phyloP scores from a whole-genome alignment of 2,329 filamentous ascomycete species.

The Penicillium psychrosexuale region DNA sequence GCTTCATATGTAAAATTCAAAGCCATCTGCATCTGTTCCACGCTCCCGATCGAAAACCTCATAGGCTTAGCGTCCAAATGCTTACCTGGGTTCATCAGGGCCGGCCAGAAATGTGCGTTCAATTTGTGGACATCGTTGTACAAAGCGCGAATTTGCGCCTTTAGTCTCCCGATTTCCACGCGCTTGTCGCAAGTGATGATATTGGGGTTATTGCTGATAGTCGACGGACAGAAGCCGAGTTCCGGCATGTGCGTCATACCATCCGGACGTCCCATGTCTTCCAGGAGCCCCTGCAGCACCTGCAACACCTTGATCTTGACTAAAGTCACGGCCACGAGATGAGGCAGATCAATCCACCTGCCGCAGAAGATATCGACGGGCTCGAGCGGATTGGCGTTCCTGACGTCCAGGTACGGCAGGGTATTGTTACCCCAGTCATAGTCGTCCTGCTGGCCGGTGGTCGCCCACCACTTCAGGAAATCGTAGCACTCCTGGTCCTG shows the following conservation, averaged over 20 bases:
- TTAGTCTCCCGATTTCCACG: background rate
- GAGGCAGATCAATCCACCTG: background rate
- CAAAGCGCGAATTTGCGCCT: background rate
- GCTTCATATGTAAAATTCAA: background rate
- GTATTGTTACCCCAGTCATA: constrained; percentile 34
- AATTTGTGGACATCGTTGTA: background rate
- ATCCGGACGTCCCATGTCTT: background rate
- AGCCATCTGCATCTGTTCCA: background rate
- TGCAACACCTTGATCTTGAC: background rate
- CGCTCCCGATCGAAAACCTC: background rate
- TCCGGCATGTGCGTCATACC: background rate
- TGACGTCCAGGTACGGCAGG: constrained; percentile 38
- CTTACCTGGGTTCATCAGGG: background rate
- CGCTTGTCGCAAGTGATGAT: background rate
- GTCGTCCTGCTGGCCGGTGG: background rate
- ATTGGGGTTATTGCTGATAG: background rate
- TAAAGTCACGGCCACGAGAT: constrained; percentile 28
- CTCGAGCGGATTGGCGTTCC: constrained; percentile 45
- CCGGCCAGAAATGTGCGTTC: background rate
- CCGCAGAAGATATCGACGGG: constrained; percentile 20
- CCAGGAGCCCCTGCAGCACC: background rate
- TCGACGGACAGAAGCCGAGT: background rate
- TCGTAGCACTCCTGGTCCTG: constrained; percentile 53
- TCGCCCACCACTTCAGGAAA: constrained; percentile 50
- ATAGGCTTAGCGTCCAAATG: background rate